phyloP scores from a whole-genome alignment of 768 basidiomycete genomes.

The Plicaturopsis crispa region DNA sequence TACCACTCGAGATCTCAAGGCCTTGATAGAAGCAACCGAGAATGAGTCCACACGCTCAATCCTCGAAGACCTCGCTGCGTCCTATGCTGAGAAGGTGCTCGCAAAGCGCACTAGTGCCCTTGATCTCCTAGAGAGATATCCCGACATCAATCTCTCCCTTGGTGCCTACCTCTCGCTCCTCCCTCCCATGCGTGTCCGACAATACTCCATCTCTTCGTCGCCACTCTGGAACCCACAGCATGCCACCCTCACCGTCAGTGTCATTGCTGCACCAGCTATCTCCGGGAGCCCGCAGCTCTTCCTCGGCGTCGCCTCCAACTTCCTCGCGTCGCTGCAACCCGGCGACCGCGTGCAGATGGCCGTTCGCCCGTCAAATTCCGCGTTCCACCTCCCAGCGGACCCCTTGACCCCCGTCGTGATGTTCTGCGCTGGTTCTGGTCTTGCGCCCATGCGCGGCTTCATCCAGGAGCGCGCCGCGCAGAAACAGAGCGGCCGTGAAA shows the following conservation, averaged over 20 bases:
- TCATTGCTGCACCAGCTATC: conserved; percentile 29
- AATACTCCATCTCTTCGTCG: conserved; percentile 45
- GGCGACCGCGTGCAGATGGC: conserved; percentile 36
- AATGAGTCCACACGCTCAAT: conserved; percentile 16
- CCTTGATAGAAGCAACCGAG: conserved; percentile 18
- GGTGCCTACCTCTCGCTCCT: conserved; percentile 31
- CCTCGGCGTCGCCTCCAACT: conserved; percentile 40
- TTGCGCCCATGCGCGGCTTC: conserved; percentile 45
- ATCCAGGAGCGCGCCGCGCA: conserved; percentile 42
- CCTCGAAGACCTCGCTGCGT: conserved; percentile 20
- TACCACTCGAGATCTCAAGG: conserved; percentile 31
- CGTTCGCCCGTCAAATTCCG: conserved; percentile 27
- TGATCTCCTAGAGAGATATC: conserved; percentile 30
- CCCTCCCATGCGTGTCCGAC: conserved; percentile 39
- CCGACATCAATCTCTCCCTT: conserved; percentile 27
- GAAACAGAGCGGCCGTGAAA: conserved; percentile 32
- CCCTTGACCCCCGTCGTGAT: conserved; percentile 32
- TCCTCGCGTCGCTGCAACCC: conserved; percentile 29
- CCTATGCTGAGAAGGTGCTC: conserved; percentile 26
- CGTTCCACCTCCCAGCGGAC: conserved; percentile 39
- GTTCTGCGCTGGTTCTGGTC: conserved; percentile 38
- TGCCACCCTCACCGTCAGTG: conserved; percentile 37
- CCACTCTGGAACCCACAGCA: conserved; percentile 34
- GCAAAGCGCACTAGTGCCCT: conserved; percentile 31
- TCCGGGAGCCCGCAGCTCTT: conserved; percentile 25